These are phyloP conservation scores for Phytopythium ostracodes DNA, from an alignment of 352 stramenopile species.

Conservation along the genomic window DNA sequence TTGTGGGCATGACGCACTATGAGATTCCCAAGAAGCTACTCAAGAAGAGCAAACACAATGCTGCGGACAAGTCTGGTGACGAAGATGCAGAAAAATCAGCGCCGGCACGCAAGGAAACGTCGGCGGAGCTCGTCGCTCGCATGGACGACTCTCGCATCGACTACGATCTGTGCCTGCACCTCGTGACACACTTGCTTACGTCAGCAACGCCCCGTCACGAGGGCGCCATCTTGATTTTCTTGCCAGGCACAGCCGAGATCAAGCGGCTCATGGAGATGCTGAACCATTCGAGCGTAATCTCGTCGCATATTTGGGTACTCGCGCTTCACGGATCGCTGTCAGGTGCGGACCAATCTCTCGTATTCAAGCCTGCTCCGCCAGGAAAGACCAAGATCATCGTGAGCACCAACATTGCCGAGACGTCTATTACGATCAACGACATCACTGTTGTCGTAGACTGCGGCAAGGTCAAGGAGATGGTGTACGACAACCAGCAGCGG, in stretches of 20 bases:
- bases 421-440: constrained; percentile 88
- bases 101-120: constrained; percentile 24
- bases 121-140: constrained; percentile 50
- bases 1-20: constrained; percentile 58
- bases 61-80: constrained; percentile 19
- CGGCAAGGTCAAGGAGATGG: constrained; percentile 87
- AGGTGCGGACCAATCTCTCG: constrained; percentile 61
- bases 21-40: constrained; percentile 58
- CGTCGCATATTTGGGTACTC: constrained; percentile 51
- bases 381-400: constrained; percentile 84
- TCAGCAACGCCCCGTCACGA: constrained; percentile 15
- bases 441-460: constrained; percentile 85
- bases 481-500: constrained; percentile 68
- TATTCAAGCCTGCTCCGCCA: constrained; percentile 59
- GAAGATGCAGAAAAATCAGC: constrained; percentile 21
- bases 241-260: constrained; percentile 81
- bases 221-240: constrained; percentile 80
- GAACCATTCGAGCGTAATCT: constrained; percentile 19
- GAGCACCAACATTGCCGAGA: constrained; percentile 89
- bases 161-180: constrained; percentile 89
- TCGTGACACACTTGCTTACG: constrained; percentile 76
- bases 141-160: constrained; percentile 92
- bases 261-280: constrained; percentile 77
- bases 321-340: constrained; percentile 78
- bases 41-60: constrained; percentile 46